Evolutionary conservation across 75 land plant species (phyloP).

Genomic region (Selaginella moellendorffii): DNA sequence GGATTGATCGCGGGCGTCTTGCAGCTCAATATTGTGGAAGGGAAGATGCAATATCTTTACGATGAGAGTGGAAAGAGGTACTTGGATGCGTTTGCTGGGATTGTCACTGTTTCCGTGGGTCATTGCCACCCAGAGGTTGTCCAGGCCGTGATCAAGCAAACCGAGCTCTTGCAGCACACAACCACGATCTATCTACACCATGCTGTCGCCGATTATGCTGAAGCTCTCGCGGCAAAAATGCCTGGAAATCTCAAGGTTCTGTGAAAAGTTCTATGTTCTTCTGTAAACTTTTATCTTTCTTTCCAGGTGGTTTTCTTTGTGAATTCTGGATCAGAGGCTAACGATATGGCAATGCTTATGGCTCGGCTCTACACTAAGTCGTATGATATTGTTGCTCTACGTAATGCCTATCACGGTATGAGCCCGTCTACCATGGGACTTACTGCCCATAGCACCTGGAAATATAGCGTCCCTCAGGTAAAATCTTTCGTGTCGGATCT

Average conservation of each 20-base stretch:
- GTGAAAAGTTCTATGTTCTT: neutral
- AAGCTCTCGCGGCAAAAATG: slow-evolving; percentile 64
- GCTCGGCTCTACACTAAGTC: slow-evolving; percentile 76
- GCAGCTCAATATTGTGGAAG: slow-evolving; percentile 87
- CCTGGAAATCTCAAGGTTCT: slow-evolving; percentile 90
- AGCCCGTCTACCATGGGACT: slow-evolving; percentile 85
- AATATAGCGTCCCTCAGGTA: slow-evolving; percentile 79
- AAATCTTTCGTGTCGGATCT: too few species aligned
- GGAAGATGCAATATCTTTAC: slow-evolving; percentile 92
- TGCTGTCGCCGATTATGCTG: slow-evolving; percentile 79
- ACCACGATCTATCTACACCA: slow-evolving; percentile 70
- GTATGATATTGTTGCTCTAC: slow-evolving; percentile 64
- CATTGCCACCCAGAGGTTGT: slow-evolving; percentile 91
- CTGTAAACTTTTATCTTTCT: neutral
- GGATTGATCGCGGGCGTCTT: neutral
- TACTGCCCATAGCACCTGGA: slow-evolving; percentile 72
- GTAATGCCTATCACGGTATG: slow-evolving; percentile 92
- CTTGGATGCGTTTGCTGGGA: slow-evolving; percentile 90
- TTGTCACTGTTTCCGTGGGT: slow-evolving; percentile 82
- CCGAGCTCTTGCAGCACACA: slow-evolving; percentile 63
- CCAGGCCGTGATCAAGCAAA: slow-evolving; percentile 57
- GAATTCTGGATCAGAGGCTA: slow-evolving; percentile 94
- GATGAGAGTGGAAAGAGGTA: slow-evolving; percentile 80
- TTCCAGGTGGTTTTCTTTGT: slow-evolving; percentile 79
- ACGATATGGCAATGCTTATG: slow-evolving; percentile 89